phyloP scores from a whole-genome alignment of 208 protist species.

The Trypanosoma lewisi region DNA sequence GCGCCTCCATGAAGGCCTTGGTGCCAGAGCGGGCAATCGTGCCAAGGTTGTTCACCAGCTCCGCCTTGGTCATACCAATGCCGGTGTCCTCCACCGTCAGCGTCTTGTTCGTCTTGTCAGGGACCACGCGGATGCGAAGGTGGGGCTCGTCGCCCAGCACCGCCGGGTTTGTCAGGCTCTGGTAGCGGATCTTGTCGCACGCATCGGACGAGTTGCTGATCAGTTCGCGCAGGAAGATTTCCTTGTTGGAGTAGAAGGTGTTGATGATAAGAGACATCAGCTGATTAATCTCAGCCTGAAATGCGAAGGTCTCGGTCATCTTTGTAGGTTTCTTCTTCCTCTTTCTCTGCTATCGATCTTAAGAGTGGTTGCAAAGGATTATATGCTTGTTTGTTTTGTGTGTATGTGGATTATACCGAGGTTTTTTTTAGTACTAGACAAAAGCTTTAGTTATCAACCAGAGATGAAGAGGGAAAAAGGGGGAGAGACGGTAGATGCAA shows the following conservation, averaged over 20 bases:
- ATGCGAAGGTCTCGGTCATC: constrained; percentile 52
- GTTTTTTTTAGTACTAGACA: no score
- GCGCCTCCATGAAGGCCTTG: constrained; percentile 98
- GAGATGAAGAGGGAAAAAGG: constrained; percentile 1
- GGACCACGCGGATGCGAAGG: constrained; percentile 95
- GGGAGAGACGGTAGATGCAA: no score
- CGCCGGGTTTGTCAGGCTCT: constrained; percentile 92
- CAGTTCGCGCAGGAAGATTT: constrained; percentile 99
- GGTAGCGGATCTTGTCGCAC: constrained; percentile 98
- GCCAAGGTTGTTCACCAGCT: constrained; percentile 98
- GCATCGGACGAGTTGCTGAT: constrained; percentile 99
- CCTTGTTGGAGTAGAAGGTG: constrained; percentile 99
- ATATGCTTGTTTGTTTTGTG: neutral
- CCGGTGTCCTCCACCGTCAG: constrained; percentile 97
- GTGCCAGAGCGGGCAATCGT: constrained; percentile 99
- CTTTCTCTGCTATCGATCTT: neutral
- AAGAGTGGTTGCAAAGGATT: neutral
- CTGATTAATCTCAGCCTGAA: constrained; percentile 97
- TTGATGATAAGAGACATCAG: constrained; percentile 99
- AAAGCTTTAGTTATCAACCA: constrained; percentile 3
- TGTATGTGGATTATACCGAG: no score
- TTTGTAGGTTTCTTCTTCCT: constrained; percentile 22
- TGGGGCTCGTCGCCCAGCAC: constrained; percentile 92
- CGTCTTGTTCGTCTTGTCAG: constrained; percentile 95
- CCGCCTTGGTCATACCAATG: constrained; percentile 99